A percentile compares a stretch with the other conserved stretches of the same genome.
These are phyloP conservation scores for Pseudopyrenochaeta lycopersici DNA, from an alignment of 2,329 filamentous ascomycete species.

Conservation along the genomic window DNA sequence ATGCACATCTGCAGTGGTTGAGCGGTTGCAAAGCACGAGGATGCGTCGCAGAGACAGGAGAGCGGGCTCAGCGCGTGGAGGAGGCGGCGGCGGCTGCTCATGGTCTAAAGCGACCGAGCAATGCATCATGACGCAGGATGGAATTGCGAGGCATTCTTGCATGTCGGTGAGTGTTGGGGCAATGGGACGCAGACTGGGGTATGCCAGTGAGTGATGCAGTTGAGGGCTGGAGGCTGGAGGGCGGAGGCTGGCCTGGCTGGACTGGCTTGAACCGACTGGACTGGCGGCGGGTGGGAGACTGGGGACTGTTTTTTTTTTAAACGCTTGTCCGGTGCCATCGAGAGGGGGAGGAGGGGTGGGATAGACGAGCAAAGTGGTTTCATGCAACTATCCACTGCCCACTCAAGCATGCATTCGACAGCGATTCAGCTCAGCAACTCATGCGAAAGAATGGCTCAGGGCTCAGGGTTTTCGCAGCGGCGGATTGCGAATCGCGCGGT, in stretches of 20 bases:
- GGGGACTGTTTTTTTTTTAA: too few species aligned
- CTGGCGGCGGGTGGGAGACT: too few species aligned
- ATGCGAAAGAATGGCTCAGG: too few species aligned
- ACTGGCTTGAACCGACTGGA: too few species aligned
- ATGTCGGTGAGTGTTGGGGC: conserved; percentile 41
- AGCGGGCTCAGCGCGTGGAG: conserved; percentile 27
- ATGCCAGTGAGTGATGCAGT: conserved; percentile 38
- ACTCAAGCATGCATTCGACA: too few species aligned
- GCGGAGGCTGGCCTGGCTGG: too few species aligned
- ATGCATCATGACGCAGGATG: conserved; percentile 24
- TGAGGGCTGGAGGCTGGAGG: too few species aligned
- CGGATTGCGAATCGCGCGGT: conserved; percentile 32
- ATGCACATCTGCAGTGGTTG: conserved; percentile 24
- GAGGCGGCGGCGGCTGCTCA: conserved; percentile 29
- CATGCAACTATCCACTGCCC: too few species aligned
- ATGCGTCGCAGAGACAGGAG: conserved; percentile 29
- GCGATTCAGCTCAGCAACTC: too few species aligned
- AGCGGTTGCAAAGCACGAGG: conserved; percentile 37
- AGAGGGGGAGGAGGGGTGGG: conserved; percentile 24
- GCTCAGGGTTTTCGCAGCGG: too few species aligned
- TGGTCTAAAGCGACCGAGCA: conserved; percentile 6
- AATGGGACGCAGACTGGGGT: conserved; percentile 19
- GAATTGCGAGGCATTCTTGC: conserved; percentile 20
- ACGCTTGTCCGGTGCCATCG: conserved; percentile 41
- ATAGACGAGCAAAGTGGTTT: conserved; percentile 37